These are phyloP conservation scores for Paramecium biaurelia DNA, from an alignment of 73 alveolate genomes.

Conservation along the genomic window DNA sequence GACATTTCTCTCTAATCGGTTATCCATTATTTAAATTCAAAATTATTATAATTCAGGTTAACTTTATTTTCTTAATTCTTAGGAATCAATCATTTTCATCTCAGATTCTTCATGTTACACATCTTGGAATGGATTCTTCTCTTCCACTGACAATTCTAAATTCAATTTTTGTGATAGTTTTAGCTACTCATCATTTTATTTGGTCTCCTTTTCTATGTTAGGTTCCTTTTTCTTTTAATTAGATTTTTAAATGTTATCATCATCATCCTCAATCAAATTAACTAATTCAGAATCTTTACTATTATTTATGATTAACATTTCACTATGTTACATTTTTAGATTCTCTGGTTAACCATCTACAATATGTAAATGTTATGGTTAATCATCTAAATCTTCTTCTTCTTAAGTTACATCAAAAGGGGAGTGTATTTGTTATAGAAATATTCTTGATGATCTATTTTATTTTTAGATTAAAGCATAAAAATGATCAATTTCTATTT, in stretches of 20 bases:
- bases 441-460: not conserved
- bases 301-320: not conserved
- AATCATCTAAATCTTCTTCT: not conserved
- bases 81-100: conserved; percentile 17
- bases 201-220: not conserved
- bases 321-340: not conserved
- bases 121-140: not conserved
- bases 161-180: not conserved
- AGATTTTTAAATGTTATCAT: not conserved
- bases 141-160: not conserved
- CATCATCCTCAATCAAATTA: not conserved
- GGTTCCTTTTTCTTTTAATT: not conserved
- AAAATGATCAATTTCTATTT: not conserved
- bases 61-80: conserved; percentile 12
- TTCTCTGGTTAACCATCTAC: not conserved
- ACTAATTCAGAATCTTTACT: not conserved
- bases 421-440: not conserved
- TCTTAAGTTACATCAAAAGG: not conserved
- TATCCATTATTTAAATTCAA: conserved; percentile 38
- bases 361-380: not conserved
- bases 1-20: conserved; percentile 33
- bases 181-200: not conserved
- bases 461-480: not conserved
- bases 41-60: not conserved
- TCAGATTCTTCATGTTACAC: not conserved